Evolutionary conservation across 2,329 filamentous ascomycete genomes (phyloP).

Genomic region (Colletotrichum eremochloae): DNA sequence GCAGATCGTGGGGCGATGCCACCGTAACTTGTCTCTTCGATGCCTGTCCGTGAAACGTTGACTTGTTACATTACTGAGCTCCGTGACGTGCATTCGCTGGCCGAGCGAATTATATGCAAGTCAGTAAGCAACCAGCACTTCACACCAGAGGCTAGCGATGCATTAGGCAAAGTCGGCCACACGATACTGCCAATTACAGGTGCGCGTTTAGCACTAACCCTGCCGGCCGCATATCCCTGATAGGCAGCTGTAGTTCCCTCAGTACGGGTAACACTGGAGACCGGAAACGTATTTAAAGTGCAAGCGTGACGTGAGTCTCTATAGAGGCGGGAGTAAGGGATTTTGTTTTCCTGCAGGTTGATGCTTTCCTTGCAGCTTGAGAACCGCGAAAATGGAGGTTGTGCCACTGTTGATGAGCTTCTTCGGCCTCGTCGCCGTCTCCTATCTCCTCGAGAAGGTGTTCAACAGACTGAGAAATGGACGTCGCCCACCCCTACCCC

Average conservation of each 20-base stretch:
- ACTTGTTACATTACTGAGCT: background rate
- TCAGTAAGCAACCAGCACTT: too few relatives aligned
- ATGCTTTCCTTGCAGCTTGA: background rate
- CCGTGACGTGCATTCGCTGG: background rate
- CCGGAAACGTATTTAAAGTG: background rate
- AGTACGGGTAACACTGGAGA: too few relatives aligned
- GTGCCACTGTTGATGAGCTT: background rate
- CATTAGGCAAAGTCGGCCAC: background rate
- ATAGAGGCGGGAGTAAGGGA: background rate
- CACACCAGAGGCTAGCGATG: background rate
- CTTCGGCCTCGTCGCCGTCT: background rate
- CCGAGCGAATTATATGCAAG: background rate
- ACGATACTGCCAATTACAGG: background rate
- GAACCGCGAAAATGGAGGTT: background rate
- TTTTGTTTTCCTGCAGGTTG: background rate
- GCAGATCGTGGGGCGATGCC: background rate
- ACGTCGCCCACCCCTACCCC: slow-evolving; percentile 41
- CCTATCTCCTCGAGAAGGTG: background rate
- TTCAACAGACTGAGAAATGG: background rate
- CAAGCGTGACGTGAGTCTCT: background rate
- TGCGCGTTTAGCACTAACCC: background rate
- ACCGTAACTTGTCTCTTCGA: background rate
- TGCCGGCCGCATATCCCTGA: background rate
- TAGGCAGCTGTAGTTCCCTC: background rate
- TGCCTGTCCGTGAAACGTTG: background rate